Evolutionary conservation across 2,329 filamentous ascomycete species (phyloP), one percentile per base, ranked within the genome.

Genomic region (Beauveria sp.): DNA sequence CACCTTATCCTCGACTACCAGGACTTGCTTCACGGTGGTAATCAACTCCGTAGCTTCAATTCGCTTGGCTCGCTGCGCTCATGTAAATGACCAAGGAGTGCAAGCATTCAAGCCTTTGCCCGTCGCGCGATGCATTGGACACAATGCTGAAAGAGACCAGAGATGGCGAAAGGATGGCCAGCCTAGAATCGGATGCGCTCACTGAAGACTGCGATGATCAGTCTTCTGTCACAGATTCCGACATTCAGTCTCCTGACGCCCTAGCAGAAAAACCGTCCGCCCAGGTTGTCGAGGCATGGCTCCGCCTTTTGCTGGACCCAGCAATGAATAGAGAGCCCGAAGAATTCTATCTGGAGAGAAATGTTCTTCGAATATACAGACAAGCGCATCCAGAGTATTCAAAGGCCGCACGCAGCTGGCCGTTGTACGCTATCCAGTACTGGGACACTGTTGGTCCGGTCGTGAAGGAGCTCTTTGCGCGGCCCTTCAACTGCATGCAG

Each of bases 401-500:
- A 14, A 63, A 61, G 4, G 72, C 73, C 1, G 68, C 72, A 5
- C 61, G 50, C 0, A 54, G 56, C 3, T 75, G 74, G 70, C 69
- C 68, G 5, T 26, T 61, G 1, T 65, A 70, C 28, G 70, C 67
- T 3, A 65, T 68, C 10, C 55, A 58, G 2, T 65, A 71, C 61
- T 74, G 74, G 74, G 34, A 63, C 10, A 65, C 66, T 5, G 60
- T 74, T 3, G 42, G 64, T 40, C 51, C 66, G 1, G 65, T 70
- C 16, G 65, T 75, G 14, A 65, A 65, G 10, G 57, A 64, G 7
- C 66, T 76, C 5, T 75, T 76, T 53, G 61, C 63, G 2, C 68
- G 63, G 24, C 65, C 68, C 1, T 70, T 66, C 52, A 72, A 69
- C 62, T 74, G 75, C 38, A 68, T 71, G 10, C 73, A 75, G 22